Conservation (phyloP, 192 early-diverging fungal genomes). For the Nowakowskiella sp. region DNA sequence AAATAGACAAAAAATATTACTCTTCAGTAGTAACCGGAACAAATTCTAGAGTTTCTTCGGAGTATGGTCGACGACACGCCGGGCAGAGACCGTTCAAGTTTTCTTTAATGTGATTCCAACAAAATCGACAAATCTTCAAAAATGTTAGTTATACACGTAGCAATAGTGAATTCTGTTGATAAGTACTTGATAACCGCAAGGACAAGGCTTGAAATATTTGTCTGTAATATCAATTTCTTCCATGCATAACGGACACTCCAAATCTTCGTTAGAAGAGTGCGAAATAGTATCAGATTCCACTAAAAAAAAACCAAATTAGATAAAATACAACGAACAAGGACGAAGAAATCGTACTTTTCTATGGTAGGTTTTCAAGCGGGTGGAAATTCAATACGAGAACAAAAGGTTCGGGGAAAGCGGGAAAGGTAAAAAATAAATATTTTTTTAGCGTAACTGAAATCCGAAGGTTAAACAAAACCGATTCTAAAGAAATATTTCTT, state of each 20-base stretch:
- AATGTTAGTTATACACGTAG: neutral
- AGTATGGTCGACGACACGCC: conserved; percentile 84
- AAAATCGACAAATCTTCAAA: conserved; percentile 93
- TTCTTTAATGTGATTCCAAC: conserved; percentile 96
- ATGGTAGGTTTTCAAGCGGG: too few species aligned
- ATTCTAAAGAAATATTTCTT: too few species aligned
- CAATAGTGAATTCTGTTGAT: neutral
- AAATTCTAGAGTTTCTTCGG: conserved; percentile 84
- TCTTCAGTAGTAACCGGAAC: conserved; percentile 82
- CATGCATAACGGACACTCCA: conserved; percentile 96
- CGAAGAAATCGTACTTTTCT: too few species aligned
- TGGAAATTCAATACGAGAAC: too few species aligned
- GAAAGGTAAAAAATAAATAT: too few species aligned
- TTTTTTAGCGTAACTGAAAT: too few species aligned
- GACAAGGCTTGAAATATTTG: conserved; percentile 94
- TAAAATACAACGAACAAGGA: too few species aligned
- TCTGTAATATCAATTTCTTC: conserved; percentile 97
- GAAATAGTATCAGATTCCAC: too few species aligned
- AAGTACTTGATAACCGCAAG: conserved; percentile 92
- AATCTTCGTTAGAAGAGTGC: conserved; percentile 69
- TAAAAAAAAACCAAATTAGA: too few species aligned
- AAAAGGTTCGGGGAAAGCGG: too few species aligned
- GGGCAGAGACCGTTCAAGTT: conserved; percentile 89
- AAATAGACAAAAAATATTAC: conserved; percentile 42
- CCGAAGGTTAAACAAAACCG: too few species aligned